Conservation (phyloP, 1,284 basidiomycete genomes). For the Heterobasidion occidentale region DNA sequence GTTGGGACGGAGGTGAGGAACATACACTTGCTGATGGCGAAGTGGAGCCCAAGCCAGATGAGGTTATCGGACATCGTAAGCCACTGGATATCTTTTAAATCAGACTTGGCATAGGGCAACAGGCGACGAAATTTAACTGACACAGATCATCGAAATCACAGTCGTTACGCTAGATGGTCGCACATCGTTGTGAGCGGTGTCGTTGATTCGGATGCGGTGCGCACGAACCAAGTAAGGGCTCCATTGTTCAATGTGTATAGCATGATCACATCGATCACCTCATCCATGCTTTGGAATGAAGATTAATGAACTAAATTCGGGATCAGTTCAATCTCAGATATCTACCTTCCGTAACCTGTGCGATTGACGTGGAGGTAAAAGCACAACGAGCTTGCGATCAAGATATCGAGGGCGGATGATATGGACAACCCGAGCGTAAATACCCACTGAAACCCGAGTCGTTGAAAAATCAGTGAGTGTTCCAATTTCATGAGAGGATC, state of each 20-base stretch:
- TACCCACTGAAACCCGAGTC: constrained; percentile 26
- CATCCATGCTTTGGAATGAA: constrained; percentile 30
- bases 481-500: too few relatives aligned
- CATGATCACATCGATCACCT: constrained; percentile 40
- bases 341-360: constrained; percentile 17
- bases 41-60: constrained; percentile 43
- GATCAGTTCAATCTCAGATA: neutral
- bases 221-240: constrained; percentile 33
- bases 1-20: neutral
- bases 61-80: constrained; percentile 33
- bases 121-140: constrained; percentile 17
- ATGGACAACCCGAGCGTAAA: constrained; percentile 44
- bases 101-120: constrained; percentile 4
- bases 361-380: constrained; percentile 32
- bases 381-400: constrained; percentile 38
- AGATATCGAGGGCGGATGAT: constrained; percentile 37
- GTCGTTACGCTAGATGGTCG: constrained; percentile 22
- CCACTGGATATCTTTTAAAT: constrained; percentile 27
- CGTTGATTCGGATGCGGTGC: too few relatives aligned
- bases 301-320: neutral
- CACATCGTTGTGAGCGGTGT: neutral
- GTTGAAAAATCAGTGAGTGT: neutral
- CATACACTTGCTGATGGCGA: constrained; percentile 42
- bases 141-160: constrained; percentile 34
- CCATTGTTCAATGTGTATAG: constrained; percentile 49